Percentiles rank a stretch among this genome's conserved stretches.
Conservation (phyloP, 352 stramenopile species). For the Globisporangium paroecandrum region DNA sequence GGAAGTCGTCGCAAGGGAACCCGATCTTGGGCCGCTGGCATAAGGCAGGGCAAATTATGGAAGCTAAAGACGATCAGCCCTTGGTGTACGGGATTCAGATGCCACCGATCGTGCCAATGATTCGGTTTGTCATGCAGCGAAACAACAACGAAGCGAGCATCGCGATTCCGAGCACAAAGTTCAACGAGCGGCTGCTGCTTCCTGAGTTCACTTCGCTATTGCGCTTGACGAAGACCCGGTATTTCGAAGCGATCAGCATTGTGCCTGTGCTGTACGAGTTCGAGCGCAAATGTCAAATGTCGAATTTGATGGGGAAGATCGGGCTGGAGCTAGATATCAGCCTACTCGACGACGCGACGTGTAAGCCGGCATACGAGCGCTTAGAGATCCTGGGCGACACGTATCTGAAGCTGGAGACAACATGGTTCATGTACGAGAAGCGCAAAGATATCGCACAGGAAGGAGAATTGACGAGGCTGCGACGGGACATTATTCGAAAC, state of each 20-base stretch:
- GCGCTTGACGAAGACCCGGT: slow-evolving; percentile 60
- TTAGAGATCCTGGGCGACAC: slow-evolving; percentile 83
- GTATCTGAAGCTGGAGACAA: slow-evolving; percentile 84
- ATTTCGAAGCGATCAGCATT: slow-evolving; percentile 78
- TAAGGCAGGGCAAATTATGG: slow-evolving; percentile 51
- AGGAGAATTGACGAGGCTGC: slow-evolving; percentile 66
- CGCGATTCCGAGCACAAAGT: slow-evolving; percentile 52
- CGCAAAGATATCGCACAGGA: slow-evolving; percentile 70
- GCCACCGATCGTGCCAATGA: slow-evolving; percentile 74
- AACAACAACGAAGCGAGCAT: slow-evolving; percentile 61
- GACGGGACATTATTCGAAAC: slow-evolving; percentile 85
- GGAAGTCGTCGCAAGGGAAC: slow-evolving; percentile 62
- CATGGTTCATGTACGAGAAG: slow-evolving; percentile 80
- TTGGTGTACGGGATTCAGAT: slow-evolving; percentile 72
- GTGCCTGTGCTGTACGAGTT: slow-evolving; percentile 86
- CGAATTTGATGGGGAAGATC: slow-evolving; percentile 78
- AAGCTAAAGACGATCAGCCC: slow-evolving; percentile 52
- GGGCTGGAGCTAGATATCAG: slow-evolving; percentile 69
- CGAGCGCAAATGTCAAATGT: slow-evolving; percentile 87
- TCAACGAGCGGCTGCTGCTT: slow-evolving; percentile 76
- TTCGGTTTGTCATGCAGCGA: slow-evolving; percentile 79
- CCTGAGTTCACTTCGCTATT: slow-evolving; percentile 70
- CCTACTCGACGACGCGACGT: slow-evolving; percentile 77
- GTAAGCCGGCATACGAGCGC: slow-evolving; percentile 81
- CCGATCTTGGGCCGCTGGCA: slow-evolving; percentile 81